Evolutionary conservation across 345 rosid species (phyloP).

Genomic region (Reutealis trisperma): DNA sequence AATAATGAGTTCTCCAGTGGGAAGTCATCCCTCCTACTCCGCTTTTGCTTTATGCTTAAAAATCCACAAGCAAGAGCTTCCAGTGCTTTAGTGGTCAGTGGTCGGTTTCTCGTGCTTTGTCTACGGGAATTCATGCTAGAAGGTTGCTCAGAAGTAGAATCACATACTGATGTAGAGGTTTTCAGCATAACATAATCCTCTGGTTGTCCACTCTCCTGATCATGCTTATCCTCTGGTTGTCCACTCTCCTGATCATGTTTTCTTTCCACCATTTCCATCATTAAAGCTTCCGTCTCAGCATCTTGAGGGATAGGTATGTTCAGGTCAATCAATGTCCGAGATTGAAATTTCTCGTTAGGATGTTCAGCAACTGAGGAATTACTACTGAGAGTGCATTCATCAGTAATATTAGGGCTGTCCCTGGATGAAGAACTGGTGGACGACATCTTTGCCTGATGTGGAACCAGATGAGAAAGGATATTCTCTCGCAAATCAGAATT

Average conservation of each 20-base stretch:
- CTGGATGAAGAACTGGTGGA: constrained; percentile 31
- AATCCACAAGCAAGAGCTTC: constrained; percentile 64
- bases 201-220: constrained; percentile 17
- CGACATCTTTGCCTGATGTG: constrained; percentile 32
- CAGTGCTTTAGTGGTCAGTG: constrained; percentile 53
- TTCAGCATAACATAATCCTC: constrained; percentile 5
- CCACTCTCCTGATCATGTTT: constrained; percentile 18
- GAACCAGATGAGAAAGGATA: constrained; percentile 18
- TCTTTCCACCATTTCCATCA: constrained; percentile 24
- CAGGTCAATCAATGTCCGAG: constrained; percentile 44
- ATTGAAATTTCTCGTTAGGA: constrained; percentile 27
- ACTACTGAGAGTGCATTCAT: constrained; percentile 27
- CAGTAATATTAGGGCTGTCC: constrained; percentile 20
- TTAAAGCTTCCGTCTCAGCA: constrained; percentile 29
- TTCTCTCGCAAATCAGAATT: constrained; percentile 18
- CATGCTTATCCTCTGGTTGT: constrained; percentile 12
- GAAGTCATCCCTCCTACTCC: constrained; percentile 38
- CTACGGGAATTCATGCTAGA: constrained; percentile 38
- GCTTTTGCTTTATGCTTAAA: constrained; percentile 47
- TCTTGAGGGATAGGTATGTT: constrained; percentile 50
- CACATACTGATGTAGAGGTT: neutral
- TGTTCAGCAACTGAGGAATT: constrained; percentile 19
- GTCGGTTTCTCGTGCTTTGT: constrained; percentile 57
- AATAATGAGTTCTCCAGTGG: constrained; percentile 29
- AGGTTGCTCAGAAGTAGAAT: constrained; percentile 25